Evolutionary conservation across 441 rosid genomes (phyloP), one percentile per base, ranked within the genome.

Genomic region (Euphorbia schlechtendalii): DNA sequence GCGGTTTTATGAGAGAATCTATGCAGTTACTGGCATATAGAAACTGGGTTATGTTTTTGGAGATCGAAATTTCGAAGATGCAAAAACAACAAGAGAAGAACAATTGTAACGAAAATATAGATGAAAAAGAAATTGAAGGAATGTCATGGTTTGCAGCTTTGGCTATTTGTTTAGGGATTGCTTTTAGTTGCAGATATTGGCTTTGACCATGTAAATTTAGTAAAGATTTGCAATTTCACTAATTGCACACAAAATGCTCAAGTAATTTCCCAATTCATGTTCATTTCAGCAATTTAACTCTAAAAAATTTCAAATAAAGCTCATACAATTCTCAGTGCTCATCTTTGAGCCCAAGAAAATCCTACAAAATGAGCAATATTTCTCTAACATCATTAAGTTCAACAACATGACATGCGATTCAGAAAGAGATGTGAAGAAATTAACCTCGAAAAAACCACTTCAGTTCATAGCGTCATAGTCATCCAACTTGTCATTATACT

Each of bases 401-500:
- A 41, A 60, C 32, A 11, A 46, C 3, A 55, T 15, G 21, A 41
- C 41, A 22, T 13, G 6, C 34, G 34, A 3, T 2, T 2, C 15
- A 20, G 17, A 8, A 0, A 24, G 2, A 13, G 10, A 38, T 3
- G 52, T 6, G 28, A 9, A 18, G 20, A 38, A 12, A 49, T 18
- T 9, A 53, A 36, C 52, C 9, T 20, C 30, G 17, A 32, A 41
- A 0, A 32, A 32, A 4, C 28, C 2, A 14, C 21, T 66, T 77
- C 74, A 83, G 71, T 83, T 83, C 89, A 86, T 79, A 62, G 84
- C 83, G 65, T 88, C 96, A 53, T 88, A 93, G 64, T 93, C 98
- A 43, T 93, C 98, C 82, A 88, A 58, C 77, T 84, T 80, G 46
- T 90, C 96, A 12, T 93, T 90, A 77, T 88, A 93, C 69, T 90